Base-by-base conservation (phyloP, 306 rosid species). In the Prunus mongolica region DNA sequence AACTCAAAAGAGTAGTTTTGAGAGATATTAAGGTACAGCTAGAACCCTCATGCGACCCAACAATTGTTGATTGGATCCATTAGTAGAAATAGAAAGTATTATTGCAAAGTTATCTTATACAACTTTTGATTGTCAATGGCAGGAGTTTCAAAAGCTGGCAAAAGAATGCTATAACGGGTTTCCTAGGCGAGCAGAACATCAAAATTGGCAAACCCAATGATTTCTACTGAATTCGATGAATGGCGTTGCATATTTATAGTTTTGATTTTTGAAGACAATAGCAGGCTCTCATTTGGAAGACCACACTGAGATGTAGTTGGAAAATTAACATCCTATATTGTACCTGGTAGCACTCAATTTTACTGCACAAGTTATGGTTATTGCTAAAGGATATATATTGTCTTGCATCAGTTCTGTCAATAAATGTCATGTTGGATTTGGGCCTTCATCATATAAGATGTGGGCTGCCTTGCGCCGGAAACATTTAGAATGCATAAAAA, bases 81-180 rank as follows among this genome's bases (percentile, higher is more conserved):
- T 34, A 1, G 69, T 3, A 4, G 8, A 38, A 34, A 65, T 3
- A 4, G 8, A 38, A 34, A 65, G 69, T 34, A 0, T 8, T 30
- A n/a, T 3, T 57, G 58, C 52, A 30, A 57, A 78, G 72, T 66
- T 44, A 13, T 49, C 34, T 63, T 34, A 63, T 18, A 20, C 75
- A 20, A 55, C 66, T 64, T 56, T 45, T 44, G 47, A 20, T 61
- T 28, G 62, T 81, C 73, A 71, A 64, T 67, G 82, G 78, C 87
- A 93, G 98, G 94, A 92, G 97, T 87, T 92, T 96, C 84, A 92
- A 93, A 86, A 50, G 99, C 82, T 92, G 96, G 99, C 94, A 96
- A 85, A 96, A 89, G 97, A 92, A 86, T 41, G 98, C 97, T 55
- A 92, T 92, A 72, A 87, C 84, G 38, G 89, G 73, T 54, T 96